Conservation (phyloP, 257 asterid genomes). For the Solanum tarapatanum region DNA sequence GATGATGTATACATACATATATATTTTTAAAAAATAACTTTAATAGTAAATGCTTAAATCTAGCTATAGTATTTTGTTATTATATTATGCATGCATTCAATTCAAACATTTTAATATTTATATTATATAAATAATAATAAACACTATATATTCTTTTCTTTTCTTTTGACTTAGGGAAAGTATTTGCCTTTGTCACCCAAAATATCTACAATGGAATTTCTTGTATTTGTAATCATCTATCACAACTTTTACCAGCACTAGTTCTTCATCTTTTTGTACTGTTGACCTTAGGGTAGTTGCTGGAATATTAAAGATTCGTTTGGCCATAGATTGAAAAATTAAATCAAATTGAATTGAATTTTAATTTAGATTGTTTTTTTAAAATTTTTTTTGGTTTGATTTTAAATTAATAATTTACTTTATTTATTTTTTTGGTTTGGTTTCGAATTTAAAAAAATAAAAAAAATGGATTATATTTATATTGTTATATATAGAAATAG, state of each 20-base stretch:
- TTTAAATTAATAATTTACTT: too few relatives aligned
- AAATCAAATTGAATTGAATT: too few relatives aligned
- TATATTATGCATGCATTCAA: background rate
- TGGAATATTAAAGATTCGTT: too few relatives aligned
- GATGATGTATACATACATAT: background rate
- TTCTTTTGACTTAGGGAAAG: background rate
- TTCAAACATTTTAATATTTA: background rate
- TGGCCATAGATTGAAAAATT: too few relatives aligned
- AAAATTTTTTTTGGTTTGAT: too few relatives aligned
- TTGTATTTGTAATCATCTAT: background rate
- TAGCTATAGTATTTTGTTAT: background rate
- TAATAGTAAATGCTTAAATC: background rate
- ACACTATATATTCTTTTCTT: background rate
- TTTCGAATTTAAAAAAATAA: too few relatives aligned
- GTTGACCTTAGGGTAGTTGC: background rate
- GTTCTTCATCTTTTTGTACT: background rate
- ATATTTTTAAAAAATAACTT: background rate
- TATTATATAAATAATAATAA: too few relatives aligned
- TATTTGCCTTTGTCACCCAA: background rate
- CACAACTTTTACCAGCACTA: background rate
- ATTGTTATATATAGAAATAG: too few relatives aligned
- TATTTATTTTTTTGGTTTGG: too few relatives aligned
- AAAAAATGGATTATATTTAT: too few relatives aligned
- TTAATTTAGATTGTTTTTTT: too few relatives aligned
- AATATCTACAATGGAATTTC: background rate